phyloP scores from a whole-genome alignment of 2,329 filamentous ascomycete genomes.

The Neonectria magnoliae region DNA sequence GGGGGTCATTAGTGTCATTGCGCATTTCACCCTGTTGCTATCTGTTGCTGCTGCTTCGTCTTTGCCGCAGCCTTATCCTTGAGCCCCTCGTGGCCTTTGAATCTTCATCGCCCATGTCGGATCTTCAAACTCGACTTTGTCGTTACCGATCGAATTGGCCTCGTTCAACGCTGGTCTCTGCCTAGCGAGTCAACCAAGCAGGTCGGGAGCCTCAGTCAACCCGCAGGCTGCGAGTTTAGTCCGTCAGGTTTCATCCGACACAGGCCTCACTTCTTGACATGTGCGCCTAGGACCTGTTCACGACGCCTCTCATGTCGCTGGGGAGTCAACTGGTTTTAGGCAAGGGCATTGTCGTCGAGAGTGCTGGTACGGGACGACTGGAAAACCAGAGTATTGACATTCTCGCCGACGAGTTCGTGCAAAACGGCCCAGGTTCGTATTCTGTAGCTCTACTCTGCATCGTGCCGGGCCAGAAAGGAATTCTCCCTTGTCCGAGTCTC shows the following conservation, averaged over 20 bases:
- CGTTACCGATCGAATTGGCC: too few species aligned
- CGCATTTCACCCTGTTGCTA: too few species aligned
- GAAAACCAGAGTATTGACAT: constrained; percentile 10
- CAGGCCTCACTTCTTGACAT: constrained; percentile 23
- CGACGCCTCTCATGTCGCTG: constrained; percentile 6
- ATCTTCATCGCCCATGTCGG: too few species aligned
- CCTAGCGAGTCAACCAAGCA: background rate
- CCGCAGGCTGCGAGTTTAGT: background rate
- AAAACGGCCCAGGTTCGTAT: constrained; percentile 19
- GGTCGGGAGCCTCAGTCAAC: background rate
- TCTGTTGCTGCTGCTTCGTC: too few species aligned
- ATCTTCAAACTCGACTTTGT: too few species aligned
- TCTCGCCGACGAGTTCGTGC: constrained; percentile 25
- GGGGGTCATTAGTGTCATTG: too few species aligned
- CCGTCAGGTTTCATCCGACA: background rate
- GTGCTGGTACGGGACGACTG: constrained; percentile 14
- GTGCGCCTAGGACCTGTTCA: constrained; percentile 31
- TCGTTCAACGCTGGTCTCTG: too few species aligned
- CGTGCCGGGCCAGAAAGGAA: constrained; percentile 14
- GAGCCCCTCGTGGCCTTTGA: too few species aligned
- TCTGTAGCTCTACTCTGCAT: constrained; percentile 24
- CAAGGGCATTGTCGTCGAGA: constrained; percentile 8
- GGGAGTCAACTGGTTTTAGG: background rate
- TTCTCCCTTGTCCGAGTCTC: background rate
- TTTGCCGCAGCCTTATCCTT: too few species aligned